A percentile compares a stretch with the other conserved stretches of the same genome.
Evolutionary conservation across 2,329 filamentous ascomycete genomes (phyloP).

Genomic region (Colletotrichum sansevieriae): DNA sequence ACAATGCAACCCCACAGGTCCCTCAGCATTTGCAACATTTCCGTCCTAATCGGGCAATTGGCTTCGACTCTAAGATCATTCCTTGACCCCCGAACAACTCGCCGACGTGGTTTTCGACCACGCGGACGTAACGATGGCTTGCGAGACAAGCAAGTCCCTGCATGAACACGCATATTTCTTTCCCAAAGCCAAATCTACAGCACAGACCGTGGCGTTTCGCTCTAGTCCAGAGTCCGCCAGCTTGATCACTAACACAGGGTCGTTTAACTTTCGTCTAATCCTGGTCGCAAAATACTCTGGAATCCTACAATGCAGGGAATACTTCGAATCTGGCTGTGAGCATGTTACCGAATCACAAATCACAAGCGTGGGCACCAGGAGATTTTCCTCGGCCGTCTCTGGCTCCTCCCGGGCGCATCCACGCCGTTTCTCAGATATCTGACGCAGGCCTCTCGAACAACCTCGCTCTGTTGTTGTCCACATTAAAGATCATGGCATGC

Average conservation of each 20-base stretch:
- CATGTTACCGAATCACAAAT: constrained; percentile 17
- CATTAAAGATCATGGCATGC: constrained; percentile 18
- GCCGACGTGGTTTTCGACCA: not conserved
- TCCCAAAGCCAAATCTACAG: constrained; percentile 1
- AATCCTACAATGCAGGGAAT: constrained; percentile 5
- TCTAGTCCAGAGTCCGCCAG: not conserved
- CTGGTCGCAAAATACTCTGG: not conserved
- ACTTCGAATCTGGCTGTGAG: constrained; percentile 3
- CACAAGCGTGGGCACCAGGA: constrained; percentile 13
- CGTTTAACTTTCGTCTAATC: constrained; percentile 33
- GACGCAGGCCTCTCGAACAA: constrained; percentile 2
- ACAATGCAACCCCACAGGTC: not conserved
- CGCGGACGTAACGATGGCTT: not conserved
- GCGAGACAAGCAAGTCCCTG: constrained; percentile 23
- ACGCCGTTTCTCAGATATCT: constrained; percentile 37
- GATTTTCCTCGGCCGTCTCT: constrained; percentile 19
- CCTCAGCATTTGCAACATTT: constrained; percentile 4
- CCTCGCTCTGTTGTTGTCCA: not conserved
- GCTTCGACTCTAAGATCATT: constrained; percentile 1
- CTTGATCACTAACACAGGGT: constrained; percentile 2
- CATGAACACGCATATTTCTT: not conserved
- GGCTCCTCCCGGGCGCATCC: constrained; percentile 11
- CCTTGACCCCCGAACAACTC: not conserved
- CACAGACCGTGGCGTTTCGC: constrained; percentile 36
- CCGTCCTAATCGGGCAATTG: not conserved